Conservation (phyloP, 2,329 filamentous ascomycete species). For the Cercospora sp. region DNA sequence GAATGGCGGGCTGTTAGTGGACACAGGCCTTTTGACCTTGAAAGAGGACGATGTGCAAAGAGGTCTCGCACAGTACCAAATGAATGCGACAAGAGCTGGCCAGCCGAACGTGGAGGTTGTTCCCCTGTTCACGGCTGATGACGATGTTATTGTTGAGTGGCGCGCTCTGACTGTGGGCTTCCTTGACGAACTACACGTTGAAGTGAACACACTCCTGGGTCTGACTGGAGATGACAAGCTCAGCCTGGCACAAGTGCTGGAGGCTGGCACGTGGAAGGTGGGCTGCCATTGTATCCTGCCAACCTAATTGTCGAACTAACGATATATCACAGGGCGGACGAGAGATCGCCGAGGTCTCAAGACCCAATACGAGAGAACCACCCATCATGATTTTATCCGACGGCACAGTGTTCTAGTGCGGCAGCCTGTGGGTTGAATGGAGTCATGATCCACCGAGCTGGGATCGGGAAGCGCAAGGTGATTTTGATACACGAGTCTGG, state of each 20-base stretch:
- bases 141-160: slow-evolving; percentile 81
- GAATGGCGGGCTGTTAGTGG: slow-evolving; percentile 84
- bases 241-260: slow-evolving; percentile 82
- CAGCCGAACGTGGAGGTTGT: slow-evolving; percentile 72
- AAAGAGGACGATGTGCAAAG: slow-evolving; percentile 69
- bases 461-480: slow-evolving; percentile 12
- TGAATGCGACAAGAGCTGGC: slow-evolving; percentile 70
- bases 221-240: slow-evolving; percentile 69
- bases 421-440: slow-evolving; percentile 32
- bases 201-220: slow-evolving; percentile 68
- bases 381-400: slow-evolving; percentile 96
- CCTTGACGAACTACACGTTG: slow-evolving; percentile 66
- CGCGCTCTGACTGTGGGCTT: slow-evolving; percentile 73
- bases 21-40: slow-evolving; percentile 76
- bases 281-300: slow-evolving; percentile 35
- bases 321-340: slow-evolving; percentile 69
- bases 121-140: slow-evolving; percentile 69
- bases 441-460: slow-evolving; percentile 27
- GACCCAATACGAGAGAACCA: slow-evolving; percentile 93
- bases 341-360: slow-evolving; percentile 91
- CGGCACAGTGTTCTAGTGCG: slow-evolving; percentile 82
- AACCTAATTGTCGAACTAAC: not conserved
- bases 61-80: slow-evolving; percentile 67
- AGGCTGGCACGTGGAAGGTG: slow-evolving; percentile 98
- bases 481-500: slow-evolving; percentile 14